phyloP scores from a whole-genome alignment of 2,329 filamentous ascomycete species.

The Aureobasidium sp. region DNA sequence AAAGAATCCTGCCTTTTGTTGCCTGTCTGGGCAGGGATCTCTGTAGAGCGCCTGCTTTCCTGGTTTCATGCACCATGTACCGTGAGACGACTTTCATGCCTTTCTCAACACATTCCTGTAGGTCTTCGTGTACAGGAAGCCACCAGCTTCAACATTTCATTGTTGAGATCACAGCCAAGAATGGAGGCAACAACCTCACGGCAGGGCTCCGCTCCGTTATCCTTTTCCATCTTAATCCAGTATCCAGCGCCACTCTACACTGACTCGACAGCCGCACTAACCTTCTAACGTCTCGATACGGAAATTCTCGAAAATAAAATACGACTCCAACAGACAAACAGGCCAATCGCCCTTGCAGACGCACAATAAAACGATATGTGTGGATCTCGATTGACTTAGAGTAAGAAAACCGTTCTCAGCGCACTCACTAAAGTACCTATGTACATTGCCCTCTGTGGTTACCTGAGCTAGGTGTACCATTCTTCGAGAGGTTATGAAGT shows the following conservation, averaged over 20 bases:
- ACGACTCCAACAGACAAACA: background rate
- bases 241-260: background rate
- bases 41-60: constrained; percentile 7
- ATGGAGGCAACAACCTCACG: background rate
- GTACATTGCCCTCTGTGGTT: constrained; percentile 1
- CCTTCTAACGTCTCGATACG: background rate
- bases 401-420: background rate
- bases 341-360: background rate
- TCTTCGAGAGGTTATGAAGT: background rate
- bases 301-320: background rate
- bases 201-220: background rate
- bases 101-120: background rate
- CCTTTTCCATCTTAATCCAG: constrained; percentile 1
- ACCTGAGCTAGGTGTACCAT: background rate
- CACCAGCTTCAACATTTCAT: background rate
- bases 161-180: background rate
- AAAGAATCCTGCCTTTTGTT: constrained; percentile 4
- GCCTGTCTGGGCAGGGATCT: constrained; percentile 11
- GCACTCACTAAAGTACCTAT: background rate
- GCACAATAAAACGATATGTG: background rate
- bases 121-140: background rate
- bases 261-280: constrained; percentile 12
- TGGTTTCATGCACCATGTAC: constrained; percentile 2
- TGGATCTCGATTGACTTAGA: constrained; percentile 1
- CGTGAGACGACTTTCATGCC: background rate